Evolutionary conservation across 805 yeast species (phyloP), one percentile per base, ranked within the genome.

Genomic region (Pichia scutulata): DNA sequence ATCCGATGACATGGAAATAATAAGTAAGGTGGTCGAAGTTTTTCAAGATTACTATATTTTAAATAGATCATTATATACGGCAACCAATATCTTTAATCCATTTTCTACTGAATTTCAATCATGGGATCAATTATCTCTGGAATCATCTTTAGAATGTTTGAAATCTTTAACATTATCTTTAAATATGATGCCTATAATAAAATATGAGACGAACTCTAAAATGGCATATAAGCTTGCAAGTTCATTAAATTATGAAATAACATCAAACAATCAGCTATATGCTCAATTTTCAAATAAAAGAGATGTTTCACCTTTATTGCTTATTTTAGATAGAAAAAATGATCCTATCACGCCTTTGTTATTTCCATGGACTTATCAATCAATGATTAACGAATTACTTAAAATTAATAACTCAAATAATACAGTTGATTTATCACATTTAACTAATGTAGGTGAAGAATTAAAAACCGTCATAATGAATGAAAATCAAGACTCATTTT

Each of bases 321-420:
- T 93, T 13, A 72, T 93, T 2, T 61, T 93, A 44, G 98, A 93
- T 66, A 74, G 99, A 48, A 78, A 82, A 51, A 85, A 80, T 60
- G 99, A 93, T 67, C 97, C 99, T 2, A 73, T 92, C 14, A 92
- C 99, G 0, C 97, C 99, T 1, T 73, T 93, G 28, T 69, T 93
- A 45, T 80, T 84, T 39, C 99, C 98, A 2, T 93, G 99, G 99
- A 90, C 99, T 1, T 93, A 89, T 67, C 98, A 92, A 63, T 86
- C 97, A 2, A 92, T 93, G 98, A 88, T 93, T 18, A 96, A 92
- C 64, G 98, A 95, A 64, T 75, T 89, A 22, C 71, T 93, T 28
- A 96, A 92, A 2, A 86, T 93, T 52, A 70, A 74, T 33, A 84
- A 89, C 61, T 23, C 44, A 1, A 47, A 50, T 12, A 92, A 93